phyloP scores from a whole-genome alignment of 192 early-diverging fungal species.

The Jimgerdemannia flammicorona region DNA sequence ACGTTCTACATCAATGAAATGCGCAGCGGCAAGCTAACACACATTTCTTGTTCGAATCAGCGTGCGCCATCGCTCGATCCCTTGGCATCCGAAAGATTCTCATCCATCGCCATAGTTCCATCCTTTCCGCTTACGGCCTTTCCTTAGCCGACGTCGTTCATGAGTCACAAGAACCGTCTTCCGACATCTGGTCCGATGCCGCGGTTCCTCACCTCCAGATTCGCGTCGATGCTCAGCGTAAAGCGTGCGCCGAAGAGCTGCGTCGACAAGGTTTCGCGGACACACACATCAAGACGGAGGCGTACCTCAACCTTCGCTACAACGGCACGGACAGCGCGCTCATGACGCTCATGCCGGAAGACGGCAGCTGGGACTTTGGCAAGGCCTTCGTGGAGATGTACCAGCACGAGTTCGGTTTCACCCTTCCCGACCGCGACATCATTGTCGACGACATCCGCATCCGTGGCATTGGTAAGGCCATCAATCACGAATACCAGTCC shows the following conservation, averaged over 20 bases:
- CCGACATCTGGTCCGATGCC: constrained; percentile 38
- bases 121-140: constrained; percentile 93
- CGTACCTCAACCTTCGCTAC: constrained; percentile 88
- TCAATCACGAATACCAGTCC: constrained; percentile 23
- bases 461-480: constrained; percentile 70
- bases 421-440: constrained; percentile 74
- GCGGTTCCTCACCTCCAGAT: constrained; percentile 39
- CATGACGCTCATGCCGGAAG: constrained; percentile 76
- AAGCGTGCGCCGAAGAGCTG: constrained; percentile 48
- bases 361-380: constrained; percentile 61
- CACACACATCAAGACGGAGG: constrained; percentile 49
- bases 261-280: constrained; percentile 66
- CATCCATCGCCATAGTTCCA: constrained; percentile 85
- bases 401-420: constrained; percentile 94
- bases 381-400: constrained; percentile 71
- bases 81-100: constrained; percentile 84
- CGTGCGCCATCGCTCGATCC: constrained; percentile 85
- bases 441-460: constrained; percentile 92
- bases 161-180: constrained; percentile 84
- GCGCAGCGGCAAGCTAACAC: neutral
- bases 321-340: constrained; percentile 90
- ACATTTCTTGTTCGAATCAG: constrained; percentile 20
- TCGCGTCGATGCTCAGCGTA: constrained; percentile 48
- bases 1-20: too few species aligned
- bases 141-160: constrained; percentile 88